Conservation (phyloP, 495 filamentous ascomycete genomes). For the Tetracladium marchalianum region DNA sequence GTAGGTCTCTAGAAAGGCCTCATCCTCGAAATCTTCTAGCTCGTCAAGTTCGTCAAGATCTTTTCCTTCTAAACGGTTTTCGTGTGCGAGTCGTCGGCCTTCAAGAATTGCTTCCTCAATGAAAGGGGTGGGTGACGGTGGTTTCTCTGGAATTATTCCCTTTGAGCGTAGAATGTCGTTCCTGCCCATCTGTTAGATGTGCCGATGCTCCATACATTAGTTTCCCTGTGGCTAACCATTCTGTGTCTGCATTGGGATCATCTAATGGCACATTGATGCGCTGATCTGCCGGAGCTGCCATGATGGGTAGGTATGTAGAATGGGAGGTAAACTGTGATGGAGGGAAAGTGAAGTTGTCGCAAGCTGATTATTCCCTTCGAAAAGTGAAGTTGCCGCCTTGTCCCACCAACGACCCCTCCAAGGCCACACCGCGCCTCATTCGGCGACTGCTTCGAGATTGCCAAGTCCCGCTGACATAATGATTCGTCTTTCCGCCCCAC, state of each 20-base stretch:
- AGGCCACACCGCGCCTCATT: too few relatives aligned
- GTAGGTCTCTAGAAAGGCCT: conserved; percentile 80
- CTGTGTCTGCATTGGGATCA: conserved; percentile 92
- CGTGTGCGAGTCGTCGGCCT: conserved; percentile 69
- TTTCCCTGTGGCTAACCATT: conserved; percentile 58
- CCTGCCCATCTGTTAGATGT: conserved; percentile 39
- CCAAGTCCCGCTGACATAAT: too few relatives aligned
- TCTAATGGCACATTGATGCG: conserved; percentile 72
- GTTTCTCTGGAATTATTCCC: conserved; percentile 91
- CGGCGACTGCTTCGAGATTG: too few relatives aligned
- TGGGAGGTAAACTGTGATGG: too few relatives aligned
- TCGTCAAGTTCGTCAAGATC: conserved; percentile 88
- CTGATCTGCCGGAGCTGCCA: conserved; percentile 64
- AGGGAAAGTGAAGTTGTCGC: too few relatives aligned
- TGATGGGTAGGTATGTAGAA: conserved; percentile 26
- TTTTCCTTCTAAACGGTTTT: conserved; percentile 87
- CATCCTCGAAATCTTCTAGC: conserved; percentile 87
- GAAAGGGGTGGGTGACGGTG: conserved; percentile 82
- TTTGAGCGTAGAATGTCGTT: conserved; percentile 98
- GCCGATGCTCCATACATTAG: not conserved
- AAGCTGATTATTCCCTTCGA: too few relatives aligned
- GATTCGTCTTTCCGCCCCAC: too few relatives aligned
- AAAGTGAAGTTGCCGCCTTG: too few relatives aligned
- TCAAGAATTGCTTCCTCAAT: conserved; percentile 92
- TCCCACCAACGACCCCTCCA: too few relatives aligned